Evolutionary conservation across 768 basidiomycete genomes (phyloP), one percentile per base, ranked within the genome.

Genomic region (Pisolithus orientalis): DNA sequence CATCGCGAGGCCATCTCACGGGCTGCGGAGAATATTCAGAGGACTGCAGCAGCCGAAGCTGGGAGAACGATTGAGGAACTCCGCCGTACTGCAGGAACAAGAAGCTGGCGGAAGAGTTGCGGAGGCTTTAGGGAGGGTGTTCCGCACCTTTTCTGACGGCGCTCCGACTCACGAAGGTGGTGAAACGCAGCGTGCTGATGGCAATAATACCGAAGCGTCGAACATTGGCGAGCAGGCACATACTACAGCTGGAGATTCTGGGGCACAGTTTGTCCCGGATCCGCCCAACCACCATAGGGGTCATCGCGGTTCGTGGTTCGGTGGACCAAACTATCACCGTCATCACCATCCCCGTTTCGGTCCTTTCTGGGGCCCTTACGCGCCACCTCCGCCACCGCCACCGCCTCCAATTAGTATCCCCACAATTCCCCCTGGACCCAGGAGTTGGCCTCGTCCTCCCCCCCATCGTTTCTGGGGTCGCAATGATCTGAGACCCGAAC

Each of bases 61-160:
- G 65, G 69, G 7, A 64, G 66, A 42, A 70, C 74, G n/a, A 66
- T 78, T 0, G 74, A 73, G 31, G 73, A 77, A 17, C 60, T 77
- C 21, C 74, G 76, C 28, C 75, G 74, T 38, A 63, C 63, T 24
- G 69, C 80, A n/a, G 1, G 87, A 90, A 60, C 79, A 80, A 58
- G 83, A 85, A 57, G 87, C 88, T 1, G 78, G 81, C 13, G 71
- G 73, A 40, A 73, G 79, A 47, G 79, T 89, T 14, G 76, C 83
- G 4, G 80, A 85, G 28, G 80, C 83, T 7, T 66, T 91, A 29
- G 80, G 76, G 6, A 73, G 73, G 44, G 67, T 90, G 31, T 72
- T 87, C 53, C 77, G 77, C 39, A 66, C 78, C 24, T 70, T 89
- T n/a, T 76, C 70, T 25, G 67, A 63, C 44, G 62, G 71, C 45